Conservation (phyloP, 2,329 filamentous ascomycete species). For the Trichoderma koningii region DNA sequence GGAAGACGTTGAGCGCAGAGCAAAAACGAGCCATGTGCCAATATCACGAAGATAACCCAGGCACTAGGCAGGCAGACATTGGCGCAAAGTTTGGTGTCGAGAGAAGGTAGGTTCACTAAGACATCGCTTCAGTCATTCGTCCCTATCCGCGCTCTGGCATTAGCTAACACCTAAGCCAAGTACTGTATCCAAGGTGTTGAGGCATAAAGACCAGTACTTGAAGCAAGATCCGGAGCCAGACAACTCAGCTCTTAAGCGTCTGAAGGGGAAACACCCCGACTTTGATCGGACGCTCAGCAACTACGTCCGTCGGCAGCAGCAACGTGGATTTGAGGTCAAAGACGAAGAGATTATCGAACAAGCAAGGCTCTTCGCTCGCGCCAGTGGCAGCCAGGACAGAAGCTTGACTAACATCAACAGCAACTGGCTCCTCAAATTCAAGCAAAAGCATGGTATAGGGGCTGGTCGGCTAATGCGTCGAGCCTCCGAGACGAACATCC, state of each 20-base stretch:
- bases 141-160: slow-evolving; percentile 32
- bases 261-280: slow-evolving; percentile 83
- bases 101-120: slow-evolving; percentile 70
- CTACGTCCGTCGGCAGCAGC: slow-evolving; percentile 81
- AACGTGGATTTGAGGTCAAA: slow-evolving; percentile 70
- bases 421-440: slow-evolving; percentile 92
- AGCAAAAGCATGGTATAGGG: slow-evolving; percentile 73
- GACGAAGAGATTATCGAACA: slow-evolving; percentile 85
- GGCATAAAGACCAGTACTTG: slow-evolving; percentile 93
- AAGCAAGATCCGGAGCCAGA: slow-evolving; percentile 74
- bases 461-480: slow-evolving; percentile 55
- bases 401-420: slow-evolving; percentile 70
- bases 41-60: slow-evolving; percentile 87
- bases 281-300: slow-evolving; percentile 88
- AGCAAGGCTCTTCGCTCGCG: slow-evolving; percentile 76
- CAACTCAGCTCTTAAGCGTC: slow-evolving; percentile 70
- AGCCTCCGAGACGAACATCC: slow-evolving; percentile 70
- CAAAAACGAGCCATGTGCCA: slow-evolving; percentile 92
- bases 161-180: slow-evolving; percentile 51
- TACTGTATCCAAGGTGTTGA: slow-evolving; percentile 96
- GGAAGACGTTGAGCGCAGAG: slow-evolving; percentile 87
- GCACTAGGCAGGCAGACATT: slow-evolving; percentile 93
- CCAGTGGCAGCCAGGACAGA: slow-evolving; percentile 67
- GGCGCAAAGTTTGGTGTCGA: slow-evolving; percentile 94
- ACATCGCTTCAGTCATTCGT: slow-evolving; percentile 28